Base-by-base conservation (phyloP, 2,329 filamentous ascomycete species). In the Phialophora expanda region DNA sequence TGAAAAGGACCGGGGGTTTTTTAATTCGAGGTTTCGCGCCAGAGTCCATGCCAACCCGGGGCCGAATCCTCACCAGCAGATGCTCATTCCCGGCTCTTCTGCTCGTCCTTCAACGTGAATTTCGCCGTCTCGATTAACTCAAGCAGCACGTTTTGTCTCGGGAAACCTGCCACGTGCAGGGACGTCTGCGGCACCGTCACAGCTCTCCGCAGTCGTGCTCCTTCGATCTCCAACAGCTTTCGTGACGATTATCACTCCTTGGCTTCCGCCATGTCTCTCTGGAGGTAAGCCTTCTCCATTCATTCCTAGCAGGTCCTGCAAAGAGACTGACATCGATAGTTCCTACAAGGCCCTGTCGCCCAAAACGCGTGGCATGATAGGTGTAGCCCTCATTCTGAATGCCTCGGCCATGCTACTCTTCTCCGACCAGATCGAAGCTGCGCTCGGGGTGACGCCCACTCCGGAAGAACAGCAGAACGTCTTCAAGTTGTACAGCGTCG, bases 371-470 rank as follows among this genome's bases (percentile, higher is more conserved):
- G 57, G 57, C 22, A 50, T 70, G 22, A 62, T 73, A 26, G 72
- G 72, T 20, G 38, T 69, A 2, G 71, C 65, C 4, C 56, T 73
- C 1, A 73, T 73, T 65, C 51, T 65, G 14, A 73, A 72, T 41
- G 72, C 72, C 8, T 62, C 58, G 8, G 64, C 67, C 17, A 71
- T 69, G 59, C 64, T 73, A 11, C 24, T 68, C 12, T 71, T 72
- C 56, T 70, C 69, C 9, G 70, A 72, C 46, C 66, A 73, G 55
- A 69, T 72, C 30, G 72, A 73, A 64, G 66, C 58, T 17, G 63
- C 66, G 14, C 54, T 73, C 24, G 70, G 70, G 5, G 24, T 73
- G 11, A 60, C 69, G 22, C 48, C 70, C 7, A 63, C 64, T 20
- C 46, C 63, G 8, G 57, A 69, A 26, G 67, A 69, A 12, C 53